Conservation (phyloP, 1,284 basidiomycete species). For the Xerocomus amazonicus region DNA sequence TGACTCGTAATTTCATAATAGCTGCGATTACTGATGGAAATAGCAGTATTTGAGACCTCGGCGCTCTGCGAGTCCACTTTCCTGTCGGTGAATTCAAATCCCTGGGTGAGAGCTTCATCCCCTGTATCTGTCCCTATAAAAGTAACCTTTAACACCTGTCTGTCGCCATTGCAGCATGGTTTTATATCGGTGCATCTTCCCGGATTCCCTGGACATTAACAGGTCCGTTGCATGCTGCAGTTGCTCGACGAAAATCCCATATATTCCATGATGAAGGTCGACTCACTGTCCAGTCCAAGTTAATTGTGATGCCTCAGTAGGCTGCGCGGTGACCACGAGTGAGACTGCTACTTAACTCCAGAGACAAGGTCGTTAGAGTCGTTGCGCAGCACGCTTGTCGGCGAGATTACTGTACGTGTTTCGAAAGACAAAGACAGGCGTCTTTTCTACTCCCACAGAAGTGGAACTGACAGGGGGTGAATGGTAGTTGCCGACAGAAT, state of each 20-base stretch:
- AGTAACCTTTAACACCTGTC: not conserved
- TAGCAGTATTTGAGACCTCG: conserved; percentile 11
- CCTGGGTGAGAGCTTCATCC: conserved; percentile 11
- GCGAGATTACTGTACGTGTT: too few species aligned
- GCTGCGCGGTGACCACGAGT: not conserved
- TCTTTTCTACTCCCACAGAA: too few species aligned
- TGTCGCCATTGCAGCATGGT: conserved; percentile 3
- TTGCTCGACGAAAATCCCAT: not conserved
- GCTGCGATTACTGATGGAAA: conserved; percentile 17
- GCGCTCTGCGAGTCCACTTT: conserved; percentile 1
- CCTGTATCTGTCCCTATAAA: not conserved
- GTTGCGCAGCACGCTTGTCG: too few species aligned
- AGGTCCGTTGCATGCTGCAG: not conserved
- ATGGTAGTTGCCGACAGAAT: too few species aligned
- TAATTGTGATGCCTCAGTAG: not conserved
- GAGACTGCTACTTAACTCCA: too few species aligned
- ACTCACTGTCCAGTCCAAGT: not conserved
- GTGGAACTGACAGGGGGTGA: too few species aligned
- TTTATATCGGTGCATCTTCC: too few species aligned
- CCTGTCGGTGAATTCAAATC: not conserved
- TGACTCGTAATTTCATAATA: conserved; percentile 22
- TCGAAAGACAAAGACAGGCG: too few species aligned
- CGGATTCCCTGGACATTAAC: not conserved
- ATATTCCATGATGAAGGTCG: not conserved
- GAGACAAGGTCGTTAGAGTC: not conserved